Evolutionary conservation across 148 eudicot species (phyloP), one percentile per base, ranked within the genome.

Genomic region (Fagopyrum esculentum): DNA sequence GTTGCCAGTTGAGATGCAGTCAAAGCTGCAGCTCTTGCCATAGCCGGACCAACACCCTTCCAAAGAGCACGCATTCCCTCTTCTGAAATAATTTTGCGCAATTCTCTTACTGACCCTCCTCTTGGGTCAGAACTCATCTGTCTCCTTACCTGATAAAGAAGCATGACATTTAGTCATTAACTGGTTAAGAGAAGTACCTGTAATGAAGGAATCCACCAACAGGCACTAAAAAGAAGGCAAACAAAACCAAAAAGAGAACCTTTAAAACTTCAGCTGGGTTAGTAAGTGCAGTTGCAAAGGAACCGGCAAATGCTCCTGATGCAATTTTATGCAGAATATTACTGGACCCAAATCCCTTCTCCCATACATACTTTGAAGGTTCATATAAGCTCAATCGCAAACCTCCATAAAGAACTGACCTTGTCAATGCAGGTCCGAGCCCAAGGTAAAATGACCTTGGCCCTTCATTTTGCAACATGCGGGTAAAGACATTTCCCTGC

Each of bases 321-420:
- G 92, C 93, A 80, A 94, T 86, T 91, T 94, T 94, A 81, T 87
- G 79, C 78, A 94, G 83, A 85, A 91, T 77, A 85, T 94, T 94
- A 82, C 86, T 83, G 77, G 98, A 94, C 82, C 90, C 93, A 90
- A 91, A 94, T 83, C 89, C 93, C 86, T 79, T 82, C 78, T 87
- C 93, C 83, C 93, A 89, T 19, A 87, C 84, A 89, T 90, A 84
- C 84, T 94, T 94, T 75, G 92, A 85, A 78, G 98, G 98, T 83
- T 88, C 98, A 87, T 94, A 94, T 83, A 94, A 89, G 66, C 97
- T 96, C 86, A 94, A 91, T 78, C 98, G 93, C 82, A 94, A 88
- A 80, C 98, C 98, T 79, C 98, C 98, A 77, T 94, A 94, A 71
- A 87, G 81, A 87, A 91, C 91, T 90, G 98, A 94, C 96, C 98